Evolutionary conservation across 2,329 filamentous ascomycete genomes (phyloP), one percentile per base, ranked within the genome.

Genomic region (Ciborinia camelliae): DNA sequence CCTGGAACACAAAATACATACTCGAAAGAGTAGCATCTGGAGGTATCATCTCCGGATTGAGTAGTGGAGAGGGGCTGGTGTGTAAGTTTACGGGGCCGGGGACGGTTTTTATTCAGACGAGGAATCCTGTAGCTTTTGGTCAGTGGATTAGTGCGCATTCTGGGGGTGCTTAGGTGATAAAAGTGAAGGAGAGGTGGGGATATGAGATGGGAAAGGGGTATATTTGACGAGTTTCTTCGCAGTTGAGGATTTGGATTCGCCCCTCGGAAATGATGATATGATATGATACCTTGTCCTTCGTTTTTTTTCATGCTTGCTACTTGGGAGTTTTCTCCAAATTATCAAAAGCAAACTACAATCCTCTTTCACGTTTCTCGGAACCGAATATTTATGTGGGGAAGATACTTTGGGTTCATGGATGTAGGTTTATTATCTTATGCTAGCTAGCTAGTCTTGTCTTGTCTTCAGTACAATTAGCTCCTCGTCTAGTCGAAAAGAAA

Each of bases 1-100:
- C 95, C 0, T 99, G 95, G 95, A 97, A 97, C 75, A 93, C 90
- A 74, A 92, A 96, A 74, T 99, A 98, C 73, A 84, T 91, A 5
- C 86, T 99, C 68, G 92, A 97, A 79, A 88, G 95, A 20, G 90
- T 96, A 4, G 88, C 94, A 0, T 95, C 90, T 3, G 95, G 95
- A 2, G 95, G 95, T 45, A 87, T 99, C 68, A 89, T 99, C n/a
- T 94, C 91, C n/a, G 88, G 89, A 12, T 77, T 97, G 28, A 86
- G 88, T 35, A 88, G 91, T 0, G 90, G 84, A 0, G 95, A 99
- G 78, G 95, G 95, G 0, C 80, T 98, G 43, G 93, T 97, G 4
- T 99, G 95, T 81, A 96, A 92, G 75, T 98, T 98, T 70, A 92
- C 89, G 0, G 93, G 90, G 0, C 95, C 95, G 0, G 95, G 95